These are phyloP conservation scores for Aspergillus fumigatus DNA, from an alignment of 2,329 filamentous ascomycete species.

Conservation along the genomic window DNA sequence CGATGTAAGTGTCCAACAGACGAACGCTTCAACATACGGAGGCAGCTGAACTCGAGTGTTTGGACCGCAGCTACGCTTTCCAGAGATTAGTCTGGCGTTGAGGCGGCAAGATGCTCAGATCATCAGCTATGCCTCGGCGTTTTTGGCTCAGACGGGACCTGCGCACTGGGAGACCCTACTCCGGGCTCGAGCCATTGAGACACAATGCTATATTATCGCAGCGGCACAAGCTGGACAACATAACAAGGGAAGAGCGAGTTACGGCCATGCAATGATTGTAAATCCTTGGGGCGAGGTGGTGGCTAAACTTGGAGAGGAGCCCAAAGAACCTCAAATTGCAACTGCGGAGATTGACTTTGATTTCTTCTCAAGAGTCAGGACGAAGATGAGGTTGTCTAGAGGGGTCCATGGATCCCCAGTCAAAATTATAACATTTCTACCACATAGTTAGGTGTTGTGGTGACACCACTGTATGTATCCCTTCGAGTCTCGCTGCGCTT, in stretches of 20 bases:
- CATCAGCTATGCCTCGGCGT: conserved; percentile 82
- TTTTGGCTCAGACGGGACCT: conserved; percentile 77
- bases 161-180: conserved; percentile 83
- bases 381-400: conserved; percentile 54
- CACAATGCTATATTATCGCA: conserved; percentile 80
- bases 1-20: conserved; percentile 48
- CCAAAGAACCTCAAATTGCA: conserved; percentile 43
- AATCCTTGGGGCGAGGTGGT: conserved; percentile 80
- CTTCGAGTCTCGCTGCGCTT: too few species aligned
- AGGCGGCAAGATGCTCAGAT: conserved; percentile 65
- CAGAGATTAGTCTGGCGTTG: conserved; percentile 67
- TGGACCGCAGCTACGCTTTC: conserved; percentile 61
- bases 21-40: too few species aligned
- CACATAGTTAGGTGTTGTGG: too few species aligned
- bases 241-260: conserved; percentile 72
- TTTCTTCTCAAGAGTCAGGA: conserved; percentile 49
- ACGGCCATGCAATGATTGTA: conserved; percentile 80
- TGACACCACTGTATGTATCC: too few species aligned
- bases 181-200: conserved; percentile 81
- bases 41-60: neutral
- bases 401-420: conserved; percentile 50
- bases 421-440: conserved; percentile 33
- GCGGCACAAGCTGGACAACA: conserved; percentile 75
- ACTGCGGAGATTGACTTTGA: conserved; percentile 53
- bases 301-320: conserved; percentile 53